Evolutionary conservation across 139 green algal genomes (phyloP), one percentile per base, ranked within the genome.

Genomic region (Chlamydomonas urium): DNA sequence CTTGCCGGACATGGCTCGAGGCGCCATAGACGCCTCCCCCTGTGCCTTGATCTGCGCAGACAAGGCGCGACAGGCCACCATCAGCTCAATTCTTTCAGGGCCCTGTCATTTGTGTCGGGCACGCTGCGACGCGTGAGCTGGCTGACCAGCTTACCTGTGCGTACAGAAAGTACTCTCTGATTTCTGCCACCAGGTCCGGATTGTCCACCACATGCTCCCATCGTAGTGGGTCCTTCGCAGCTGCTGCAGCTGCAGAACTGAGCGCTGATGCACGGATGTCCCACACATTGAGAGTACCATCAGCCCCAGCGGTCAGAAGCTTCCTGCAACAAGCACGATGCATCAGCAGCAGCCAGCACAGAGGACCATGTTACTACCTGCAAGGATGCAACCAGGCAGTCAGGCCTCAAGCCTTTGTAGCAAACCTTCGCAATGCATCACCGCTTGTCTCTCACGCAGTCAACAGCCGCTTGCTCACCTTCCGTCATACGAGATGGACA

Each of bases 101-200:
- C 17, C 45, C 45, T 56, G 17, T 56, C 17, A 21, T 26, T 21
- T 26, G 21, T 56, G 21, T 17, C 17, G 45, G 21, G 45, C 45
- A 56, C 21, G 45, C 21, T 56, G 17, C n/a, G n/a, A n/a, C n/a
- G n/a, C n/a, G n/a, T n/a, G n/a, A n/a, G n/a, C n/a, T n/a, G n/a
- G n/a, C n/a, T n/a, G n/a, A n/a, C 28, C 65, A 19, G n/a, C 66
- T 34, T 4, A 88, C 38, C 72, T 91, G 80, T 4, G 75, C 75
- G 60, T 88, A 89, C 65, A 76, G 79, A 68, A 91, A 94, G 75
- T 88, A 90, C 72, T 91, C 83, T 28, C 63, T 50, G 50, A 90
- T 71, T 56, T 94, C 86, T n/a, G 81, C 62, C 47, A 88, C 76
- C 34, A 89, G 74, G 35, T 70, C 74, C 6, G 69, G 50, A 33